Percentiles rank a stretch among this genome's conserved stretches.
phyloP scores from a whole-genome alignment of 2,329 filamentous ascomycete genomes.

The Cryphonectria carpinicola region DNA sequence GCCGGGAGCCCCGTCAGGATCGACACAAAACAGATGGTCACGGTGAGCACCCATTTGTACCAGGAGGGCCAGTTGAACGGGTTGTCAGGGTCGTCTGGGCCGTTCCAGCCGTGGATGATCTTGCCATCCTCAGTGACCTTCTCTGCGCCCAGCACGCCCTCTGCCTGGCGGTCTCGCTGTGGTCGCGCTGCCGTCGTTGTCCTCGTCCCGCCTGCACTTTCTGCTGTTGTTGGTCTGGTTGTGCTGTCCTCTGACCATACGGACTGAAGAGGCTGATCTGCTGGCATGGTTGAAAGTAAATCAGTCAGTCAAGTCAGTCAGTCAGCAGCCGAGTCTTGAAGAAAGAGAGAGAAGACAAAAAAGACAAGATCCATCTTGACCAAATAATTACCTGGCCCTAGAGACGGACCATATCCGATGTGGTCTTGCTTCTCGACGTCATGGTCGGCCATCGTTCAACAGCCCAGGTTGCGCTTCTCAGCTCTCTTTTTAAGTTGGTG shows the following conservation, averaged over 20 bases:
- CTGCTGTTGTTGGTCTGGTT: background rate
- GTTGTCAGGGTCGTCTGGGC: constrained; percentile 51
- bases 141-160: constrained; percentile 14
- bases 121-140: constrained; percentile 36
- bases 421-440: constrained; percentile 22
- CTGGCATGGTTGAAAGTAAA: background rate
- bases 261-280: background rate
- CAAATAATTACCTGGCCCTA: constrained; percentile 11
- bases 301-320: background rate
- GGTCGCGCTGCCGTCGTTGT: background rate
- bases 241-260: constrained; percentile 12
- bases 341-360: too few relatives aligned
- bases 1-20: constrained; percentile 23
- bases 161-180: constrained; percentile 12
- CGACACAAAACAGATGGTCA: constrained; percentile 24
- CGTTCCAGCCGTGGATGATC: constrained; percentile 53
- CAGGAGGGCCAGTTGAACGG: constrained; percentile 56
- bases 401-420: constrained; percentile 8
- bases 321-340: background rate
- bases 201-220: background rate
- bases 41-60: constrained; percentile 45
- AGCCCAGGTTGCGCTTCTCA: too few relatives aligned
- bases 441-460: constrained; percentile 14
- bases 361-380: background rate
- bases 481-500: background rate